A percentile compares a stretch with the other conserved stretches of the same genome.
These are phyloP conservation scores for Penicillium lagena DNA, from an alignment of 495 filamentous ascomycete genomes.

Conservation along the genomic window DNA sequence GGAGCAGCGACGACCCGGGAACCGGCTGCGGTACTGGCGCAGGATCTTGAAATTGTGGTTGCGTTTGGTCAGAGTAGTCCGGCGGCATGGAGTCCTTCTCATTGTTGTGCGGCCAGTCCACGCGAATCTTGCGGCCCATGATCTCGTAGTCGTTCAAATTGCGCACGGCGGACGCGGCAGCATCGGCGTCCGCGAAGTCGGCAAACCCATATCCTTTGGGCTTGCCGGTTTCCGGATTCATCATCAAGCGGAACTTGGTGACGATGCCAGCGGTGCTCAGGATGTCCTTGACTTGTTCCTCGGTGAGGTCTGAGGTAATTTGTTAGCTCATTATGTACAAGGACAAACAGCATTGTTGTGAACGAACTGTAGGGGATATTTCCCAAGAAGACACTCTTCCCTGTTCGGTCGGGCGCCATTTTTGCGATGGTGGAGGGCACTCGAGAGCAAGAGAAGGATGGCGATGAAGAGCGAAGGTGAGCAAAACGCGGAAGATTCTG, in stretches of 20 bases:
- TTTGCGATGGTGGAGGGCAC: slow-evolving; percentile 8
- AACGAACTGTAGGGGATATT: slow-evolving; percentile 65
- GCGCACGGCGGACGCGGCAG: slow-evolving; percentile 87
- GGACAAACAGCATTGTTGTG: background rate
- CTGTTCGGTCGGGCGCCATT: slow-evolving; percentile 51
- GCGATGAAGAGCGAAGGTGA: background rate
- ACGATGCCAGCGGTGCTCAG: slow-evolving; percentile 84
- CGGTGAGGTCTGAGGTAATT: slow-evolving; percentile 63
- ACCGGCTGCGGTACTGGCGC: slow-evolving; percentile 15
- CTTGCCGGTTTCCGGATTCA: slow-evolving; percentile 89
- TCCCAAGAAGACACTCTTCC: slow-evolving; percentile 73
- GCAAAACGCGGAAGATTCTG: slow-evolving; percentile 16
- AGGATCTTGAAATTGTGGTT: slow-evolving; percentile 17
- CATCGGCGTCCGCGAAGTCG: slow-evolving; percentile 85
- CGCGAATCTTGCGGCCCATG: slow-evolving; percentile 88
- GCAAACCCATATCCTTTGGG: slow-evolving; percentile 97
- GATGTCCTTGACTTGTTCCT: slow-evolving; percentile 90
- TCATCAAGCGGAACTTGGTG: slow-evolving; percentile 87
- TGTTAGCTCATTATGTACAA: slow-evolving; percentile 4
- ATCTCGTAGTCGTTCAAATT: slow-evolving; percentile 96
- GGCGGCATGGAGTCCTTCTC: slow-evolving; percentile 63
- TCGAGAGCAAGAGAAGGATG: background rate
- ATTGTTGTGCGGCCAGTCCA: slow-evolving; percentile 92
- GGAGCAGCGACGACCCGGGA: slow-evolving; percentile 44
- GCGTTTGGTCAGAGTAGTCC: slow-evolving; percentile 36